phyloP scores from a whole-genome alignment of 495 filamentous ascomycete genomes.

The Stereocaulon alpinum region DNA sequence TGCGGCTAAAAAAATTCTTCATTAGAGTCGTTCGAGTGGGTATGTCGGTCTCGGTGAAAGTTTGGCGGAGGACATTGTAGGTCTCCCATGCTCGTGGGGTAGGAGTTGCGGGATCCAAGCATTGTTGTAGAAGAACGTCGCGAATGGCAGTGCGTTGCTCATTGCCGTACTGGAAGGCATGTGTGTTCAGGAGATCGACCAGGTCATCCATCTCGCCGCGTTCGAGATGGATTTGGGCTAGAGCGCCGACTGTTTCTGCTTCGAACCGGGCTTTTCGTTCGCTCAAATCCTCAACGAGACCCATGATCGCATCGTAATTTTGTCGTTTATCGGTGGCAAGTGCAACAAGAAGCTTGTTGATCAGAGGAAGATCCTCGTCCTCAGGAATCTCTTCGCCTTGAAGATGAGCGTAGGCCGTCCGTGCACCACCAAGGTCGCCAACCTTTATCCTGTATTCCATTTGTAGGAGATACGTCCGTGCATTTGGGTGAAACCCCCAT shows the following conservation, averaged over 20 bases:
- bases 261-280: conserved; percentile 58
- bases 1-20: conserved; percentile 68
- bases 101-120: conserved; percentile 48
- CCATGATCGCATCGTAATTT: conserved; percentile 55
- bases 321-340: conserved; percentile 49
- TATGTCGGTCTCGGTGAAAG: conserved; percentile 64
- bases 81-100: conserved; percentile 64
- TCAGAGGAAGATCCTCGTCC: conserved; percentile 47
- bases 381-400: conserved; percentile 40
- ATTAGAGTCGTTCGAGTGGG: conserved; percentile 61
- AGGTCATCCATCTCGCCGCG: conserved; percentile 64
- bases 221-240: conserved; percentile 59
- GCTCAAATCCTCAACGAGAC: conserved; percentile 64
- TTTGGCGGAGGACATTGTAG: conserved; percentile 63
- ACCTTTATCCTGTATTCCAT: conserved; percentile 63
- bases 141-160: conserved; percentile 55
- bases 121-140: conserved; percentile 53
- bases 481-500: conserved; percentile 52
- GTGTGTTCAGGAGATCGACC: conserved; percentile 62
- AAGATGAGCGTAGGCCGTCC: conserved; percentile 50
- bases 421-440: conserved; percentile 56
- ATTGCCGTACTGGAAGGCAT: conserved; percentile 51
- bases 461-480: conserved; percentile 58
- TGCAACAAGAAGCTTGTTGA: conserved; percentile 68
- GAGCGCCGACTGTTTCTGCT: conserved; percentile 57